Evolutionary conservation across 2,329 filamentous ascomycete species (phyloP).

Genomic region (Fusarium sp.): DNA sequence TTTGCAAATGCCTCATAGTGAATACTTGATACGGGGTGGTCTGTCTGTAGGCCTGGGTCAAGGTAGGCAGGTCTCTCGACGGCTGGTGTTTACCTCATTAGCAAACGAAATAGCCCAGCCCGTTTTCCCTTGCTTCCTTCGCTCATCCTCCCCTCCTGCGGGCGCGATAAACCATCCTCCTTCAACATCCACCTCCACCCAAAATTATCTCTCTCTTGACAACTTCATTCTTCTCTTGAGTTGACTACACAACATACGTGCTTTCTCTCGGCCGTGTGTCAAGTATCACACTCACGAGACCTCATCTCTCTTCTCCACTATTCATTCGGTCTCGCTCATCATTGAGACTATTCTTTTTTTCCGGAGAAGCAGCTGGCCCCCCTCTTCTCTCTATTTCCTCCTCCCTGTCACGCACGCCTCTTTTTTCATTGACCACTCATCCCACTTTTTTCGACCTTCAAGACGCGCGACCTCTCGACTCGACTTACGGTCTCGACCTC

Average conservation of each 20-base stretch:
- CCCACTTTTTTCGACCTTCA: constrained; percentile 36
- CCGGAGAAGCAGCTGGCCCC: background rate
- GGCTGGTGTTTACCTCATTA: constrained; percentile 31
- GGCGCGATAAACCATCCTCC: constrained; percentile 16
- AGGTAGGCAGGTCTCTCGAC: constrained; percentile 13
- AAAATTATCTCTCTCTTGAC: constrained; percentile 1
- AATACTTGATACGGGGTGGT: constrained; percentile 16
- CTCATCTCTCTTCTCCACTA: constrained; percentile 30
- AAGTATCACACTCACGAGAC: constrained; percentile 36
- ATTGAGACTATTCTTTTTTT: constrained; percentile 16
- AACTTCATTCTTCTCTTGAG: background rate
- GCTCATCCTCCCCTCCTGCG: background rate
- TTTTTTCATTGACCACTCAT: constrained; percentile 8
- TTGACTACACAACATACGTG: background rate
- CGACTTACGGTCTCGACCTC: constrained; percentile 15
- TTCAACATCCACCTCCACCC: constrained; percentile 12
- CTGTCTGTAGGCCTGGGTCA: constrained; percentile 14
- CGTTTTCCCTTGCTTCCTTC: constrained; percentile 27
- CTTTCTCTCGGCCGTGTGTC: background rate
- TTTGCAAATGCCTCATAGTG: background rate
- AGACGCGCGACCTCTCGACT: constrained; percentile 23
- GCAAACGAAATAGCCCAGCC: constrained; percentile 15
- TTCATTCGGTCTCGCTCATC: constrained; percentile 2
- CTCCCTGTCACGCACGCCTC: constrained; percentile 16
- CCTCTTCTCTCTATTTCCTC: constrained; percentile 14